Percentiles rank a stretch among this genome's conserved stretches.
phyloP scores from a whole-genome alignment of 129 eudicot species.

The Calendula officinalis region DNA sequence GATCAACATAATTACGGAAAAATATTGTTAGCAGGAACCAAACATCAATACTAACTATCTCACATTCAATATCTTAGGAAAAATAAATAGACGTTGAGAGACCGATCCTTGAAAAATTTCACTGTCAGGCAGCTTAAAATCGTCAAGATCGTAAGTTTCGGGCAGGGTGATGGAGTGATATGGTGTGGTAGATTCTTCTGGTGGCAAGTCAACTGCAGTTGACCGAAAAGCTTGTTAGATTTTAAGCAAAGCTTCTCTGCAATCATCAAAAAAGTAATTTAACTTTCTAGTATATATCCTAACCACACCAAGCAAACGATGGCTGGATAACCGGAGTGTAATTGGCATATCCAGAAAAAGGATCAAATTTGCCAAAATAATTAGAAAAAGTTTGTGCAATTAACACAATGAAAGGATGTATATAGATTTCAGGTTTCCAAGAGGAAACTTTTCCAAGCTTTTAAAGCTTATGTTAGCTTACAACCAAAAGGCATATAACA shows the following conservation, averaged over 20 bases:
- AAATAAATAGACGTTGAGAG: slow-evolving; percentile 1
- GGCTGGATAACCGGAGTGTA: slow-evolving; percentile 95
- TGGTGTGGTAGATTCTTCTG: slow-evolving; percentile 94
- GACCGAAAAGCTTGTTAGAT: slow-evolving; percentile 96
- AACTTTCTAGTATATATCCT: slow-evolving; percentile 90
- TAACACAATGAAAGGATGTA: neutral
- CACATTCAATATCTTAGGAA: neutral
- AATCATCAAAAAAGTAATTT: slow-evolving; percentile 89
- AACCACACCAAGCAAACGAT: slow-evolving; percentile 97
- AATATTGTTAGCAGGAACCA: slow-evolving; percentile 13
- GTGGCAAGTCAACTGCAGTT: slow-evolving; percentile 91
- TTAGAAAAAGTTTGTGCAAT: neutral
- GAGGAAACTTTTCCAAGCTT: neutral
- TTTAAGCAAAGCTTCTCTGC: slow-evolving; percentile 95
- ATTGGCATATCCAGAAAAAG: slow-evolving; percentile 92
- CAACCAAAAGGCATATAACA: slow-evolving; percentile 12
- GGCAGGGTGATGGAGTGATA: slow-evolving; percentile 94
- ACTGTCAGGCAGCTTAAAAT: slow-evolving; percentile 93
- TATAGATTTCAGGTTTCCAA: no score
- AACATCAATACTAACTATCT: slow-evolving; percentile 27
- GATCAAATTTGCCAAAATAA: slow-evolving; percentile 63
- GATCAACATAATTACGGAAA: slow-evolving; percentile 92
- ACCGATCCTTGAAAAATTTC: slow-evolving; percentile 80
- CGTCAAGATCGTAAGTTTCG: slow-evolving; percentile 96
- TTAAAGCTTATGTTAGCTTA: neutral